A percentile compares a stretch with the other conserved stretches of the same genome.
These are phyloP conservation scores for Lactarius quietus DNA, from an alignment of 768 basidiomycete genomes.

Conservation along the genomic window DNA sequence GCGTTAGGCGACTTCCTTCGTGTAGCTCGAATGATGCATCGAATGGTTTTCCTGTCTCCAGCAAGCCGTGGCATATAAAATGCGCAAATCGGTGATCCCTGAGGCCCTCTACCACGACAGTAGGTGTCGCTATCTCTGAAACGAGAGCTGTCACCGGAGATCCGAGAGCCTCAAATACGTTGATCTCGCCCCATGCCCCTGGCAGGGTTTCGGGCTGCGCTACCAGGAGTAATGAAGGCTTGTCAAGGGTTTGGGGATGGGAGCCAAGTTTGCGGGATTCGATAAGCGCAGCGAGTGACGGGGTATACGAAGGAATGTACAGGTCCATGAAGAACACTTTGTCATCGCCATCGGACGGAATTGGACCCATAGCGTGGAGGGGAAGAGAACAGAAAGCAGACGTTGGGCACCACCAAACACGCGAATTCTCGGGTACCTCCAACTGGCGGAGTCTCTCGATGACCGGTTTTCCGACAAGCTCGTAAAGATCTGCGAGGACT, in stretches of 20 bases:
- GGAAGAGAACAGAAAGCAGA: slow-evolving; percentile 2
- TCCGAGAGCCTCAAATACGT: not conserved
- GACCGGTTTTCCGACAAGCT: too few relatives aligned
- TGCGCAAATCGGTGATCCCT: too few relatives aligned
- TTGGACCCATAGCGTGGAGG: slow-evolving; percentile 10
- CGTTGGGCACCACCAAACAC: not conserved
- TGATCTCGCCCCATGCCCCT: not conserved
- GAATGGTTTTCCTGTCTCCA: not conserved
- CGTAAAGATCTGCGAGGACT: slow-evolving; percentile 6
- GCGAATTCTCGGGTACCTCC: not conserved
- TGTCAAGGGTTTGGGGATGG: not conserved
- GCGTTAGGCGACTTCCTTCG: too few relatives aligned
- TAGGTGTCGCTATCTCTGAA: not conserved
- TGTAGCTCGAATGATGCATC: too few relatives aligned
- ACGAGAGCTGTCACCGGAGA: not conserved
- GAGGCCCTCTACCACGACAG: not conserved
- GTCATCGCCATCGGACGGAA: not conserved
- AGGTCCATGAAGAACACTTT: not conserved
- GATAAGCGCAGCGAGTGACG: too few relatives aligned
- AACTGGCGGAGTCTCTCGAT: too few relatives aligned
- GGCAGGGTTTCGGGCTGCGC: not conserved
- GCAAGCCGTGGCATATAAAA: too few relatives aligned
- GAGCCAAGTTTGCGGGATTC: not conserved
- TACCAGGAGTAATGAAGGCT: slow-evolving; percentile 7
- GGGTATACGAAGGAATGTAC: not conserved